Conservation (phyloP, 73 alveolate genomes). For the Paramecium sexaurelia region DNA sequence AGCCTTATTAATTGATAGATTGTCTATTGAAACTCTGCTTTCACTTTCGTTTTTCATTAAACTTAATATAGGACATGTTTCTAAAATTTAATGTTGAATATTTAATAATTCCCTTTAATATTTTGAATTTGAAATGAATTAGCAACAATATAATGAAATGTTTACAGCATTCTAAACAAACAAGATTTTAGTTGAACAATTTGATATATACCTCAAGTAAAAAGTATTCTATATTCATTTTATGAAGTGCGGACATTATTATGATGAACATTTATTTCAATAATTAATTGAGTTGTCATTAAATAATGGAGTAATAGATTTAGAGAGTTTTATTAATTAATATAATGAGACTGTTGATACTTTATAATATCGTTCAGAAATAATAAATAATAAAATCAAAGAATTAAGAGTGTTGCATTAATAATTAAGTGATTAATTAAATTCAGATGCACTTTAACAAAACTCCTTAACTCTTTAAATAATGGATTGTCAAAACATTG, state of each 20-base stretch:
- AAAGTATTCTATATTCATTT: background rate
- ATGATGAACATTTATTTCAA: conserved; percentile 38
- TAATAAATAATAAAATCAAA: background rate
- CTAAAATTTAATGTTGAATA: background rate
- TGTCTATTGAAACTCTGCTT: background rate
- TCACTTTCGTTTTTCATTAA: conserved; percentile 27
- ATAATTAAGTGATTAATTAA: conserved; percentile 25
- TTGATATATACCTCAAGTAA: background rate
- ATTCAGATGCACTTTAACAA: background rate
- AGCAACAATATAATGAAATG: conserved; percentile 21
- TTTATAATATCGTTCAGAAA: background rate
- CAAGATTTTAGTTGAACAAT: background rate
- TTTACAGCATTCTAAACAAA: conserved; percentile 44
- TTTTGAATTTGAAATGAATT: conserved; percentile 47
- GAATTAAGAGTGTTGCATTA: background rate
- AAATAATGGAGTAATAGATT: background rate
- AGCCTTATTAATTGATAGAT: background rate
- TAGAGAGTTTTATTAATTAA: conserved; percentile 30
- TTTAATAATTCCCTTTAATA: background rate
- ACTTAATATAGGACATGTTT: background rate
- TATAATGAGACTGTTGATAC: conserved; percentile 16
- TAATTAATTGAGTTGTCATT: conserved; percentile 11
- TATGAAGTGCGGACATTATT: conserved; percentile 21
- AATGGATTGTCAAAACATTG: conserved; percentile 35
- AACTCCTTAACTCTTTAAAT: background rate